phyloP scores from a whole-genome alignment of 164 flowering plant species.

The Cinnamomum chago region DNA sequence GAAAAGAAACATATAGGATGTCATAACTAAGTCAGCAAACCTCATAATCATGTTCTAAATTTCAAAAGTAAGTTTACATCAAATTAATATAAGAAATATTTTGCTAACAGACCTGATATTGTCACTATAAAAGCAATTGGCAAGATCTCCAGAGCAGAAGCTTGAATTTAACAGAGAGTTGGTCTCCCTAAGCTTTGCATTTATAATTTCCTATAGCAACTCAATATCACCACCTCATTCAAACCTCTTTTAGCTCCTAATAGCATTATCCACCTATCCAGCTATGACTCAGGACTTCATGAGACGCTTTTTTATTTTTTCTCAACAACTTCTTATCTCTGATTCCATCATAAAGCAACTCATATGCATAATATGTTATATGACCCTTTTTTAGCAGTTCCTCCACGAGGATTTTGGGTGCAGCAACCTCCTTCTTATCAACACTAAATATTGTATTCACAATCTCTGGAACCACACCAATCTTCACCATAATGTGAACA shows the following conservation, averaged over 20 bases:
- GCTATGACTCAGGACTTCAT: constrained; percentile 8
- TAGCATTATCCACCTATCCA: background rate
- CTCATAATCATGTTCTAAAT: no score
- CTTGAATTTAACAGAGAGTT: background rate
- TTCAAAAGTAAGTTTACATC: background rate
- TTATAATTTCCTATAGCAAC: background rate
- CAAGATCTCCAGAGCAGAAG: background rate
- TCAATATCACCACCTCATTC: background rate
- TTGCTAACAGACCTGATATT: background rate
- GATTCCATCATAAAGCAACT: constrained; percentile 71
- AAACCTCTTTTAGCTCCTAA: background rate
- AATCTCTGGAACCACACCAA: constrained; percentile 70
- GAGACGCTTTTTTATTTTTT: constrained; percentile 37
- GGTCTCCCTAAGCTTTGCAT: background rate
- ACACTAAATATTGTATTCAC: constrained; percentile 72
- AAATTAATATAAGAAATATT: background rate
- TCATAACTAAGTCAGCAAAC: no score
- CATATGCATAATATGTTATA: constrained; percentile 68
- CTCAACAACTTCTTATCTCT: constrained; percentile 58
- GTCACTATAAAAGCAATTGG: background rate
- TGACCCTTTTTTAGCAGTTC: constrained; percentile 67
- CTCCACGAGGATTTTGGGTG: constrained; percentile 85
- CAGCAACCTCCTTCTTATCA: constrained; percentile 72
- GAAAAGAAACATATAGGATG: no score
- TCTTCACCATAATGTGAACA: constrained; percentile 62